A percentile compares a stretch with the other conserved stretches of the same genome.
phyloP scores from a whole-genome alignment of 2,329 filamentous ascomycete species.

The Diaporthe eres region DNA sequence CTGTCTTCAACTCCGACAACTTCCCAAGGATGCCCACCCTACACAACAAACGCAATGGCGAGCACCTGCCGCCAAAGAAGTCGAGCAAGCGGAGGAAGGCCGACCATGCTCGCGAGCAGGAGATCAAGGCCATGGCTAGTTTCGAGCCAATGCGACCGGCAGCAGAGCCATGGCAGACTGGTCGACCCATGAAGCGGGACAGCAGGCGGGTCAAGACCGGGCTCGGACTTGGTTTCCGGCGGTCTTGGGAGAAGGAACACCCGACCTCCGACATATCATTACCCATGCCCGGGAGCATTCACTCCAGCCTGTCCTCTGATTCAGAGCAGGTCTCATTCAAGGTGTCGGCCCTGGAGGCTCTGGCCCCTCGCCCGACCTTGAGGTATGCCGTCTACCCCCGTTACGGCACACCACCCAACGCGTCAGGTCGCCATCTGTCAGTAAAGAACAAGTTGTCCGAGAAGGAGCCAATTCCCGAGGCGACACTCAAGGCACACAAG shows the following conservation, averaged over 20 bases:
- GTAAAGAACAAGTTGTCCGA: constrained; percentile 59
- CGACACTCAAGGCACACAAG: constrained; percentile 72
- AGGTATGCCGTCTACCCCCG: constrained; percentile 79
- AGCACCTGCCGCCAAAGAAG: constrained; percentile 74
- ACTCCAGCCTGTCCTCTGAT: constrained; percentile 81
- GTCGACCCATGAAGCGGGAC: constrained; percentile 73
- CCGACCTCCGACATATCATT: constrained; percentile 82
- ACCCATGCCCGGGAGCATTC: constrained; percentile 79
- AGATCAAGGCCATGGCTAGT: constrained; percentile 87
- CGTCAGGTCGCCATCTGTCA: constrained; percentile 37
- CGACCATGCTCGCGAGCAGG: constrained; percentile 84
- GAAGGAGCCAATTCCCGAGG: constrained; percentile 71
- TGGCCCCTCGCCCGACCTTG: constrained; percentile 88
- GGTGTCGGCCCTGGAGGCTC: constrained; percentile 83
- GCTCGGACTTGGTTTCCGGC: constrained; percentile 57
- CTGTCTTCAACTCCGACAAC: constrained; percentile 45
- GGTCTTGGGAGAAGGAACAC: constrained; percentile 65
- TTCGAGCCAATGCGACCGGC: constrained; percentile 75
- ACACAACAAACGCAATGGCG: constrained; percentile 72
- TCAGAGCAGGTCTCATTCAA: constrained; percentile 84
- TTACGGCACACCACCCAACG: constrained; percentile 56
- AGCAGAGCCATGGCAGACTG: constrained; percentile 70
- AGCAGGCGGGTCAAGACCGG: constrained; percentile 75
- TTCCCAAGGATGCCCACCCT: constrained; percentile 65
- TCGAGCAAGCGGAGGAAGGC: constrained; percentile 83